Base-by-base conservation (phyloP, 805 yeast genomes). In the Candida ficus region DNA sequence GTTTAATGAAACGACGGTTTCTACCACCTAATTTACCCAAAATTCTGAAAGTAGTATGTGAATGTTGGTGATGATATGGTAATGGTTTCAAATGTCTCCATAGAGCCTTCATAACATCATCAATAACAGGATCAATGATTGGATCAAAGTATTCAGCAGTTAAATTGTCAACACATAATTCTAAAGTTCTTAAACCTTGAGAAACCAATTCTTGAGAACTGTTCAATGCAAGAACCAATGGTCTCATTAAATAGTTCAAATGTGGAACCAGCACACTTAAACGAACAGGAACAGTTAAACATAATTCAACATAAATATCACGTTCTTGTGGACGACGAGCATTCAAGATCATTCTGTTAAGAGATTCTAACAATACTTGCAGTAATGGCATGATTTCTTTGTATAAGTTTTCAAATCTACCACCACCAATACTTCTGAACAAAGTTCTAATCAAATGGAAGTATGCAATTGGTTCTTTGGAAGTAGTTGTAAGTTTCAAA, bases 61-160 rank as follows among this genome's bases (percentile, higher is more conserved):
- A 83, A 50, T 90, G 96, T 49, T 88, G 95, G 52, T 93, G 98
- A 50, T 85, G 87, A 58, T 88, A 89, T 0, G 99, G 98, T 27
- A 90, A 73, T 2, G 99, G 99, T 53, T 80, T 80, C 49, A 93
- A 63, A 52, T 91, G 93, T 46, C 77, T 81, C 91, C 96, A 93
- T 26, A 93, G 68, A 0, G 97, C 95, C 29, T 83, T 80, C 87
- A 90, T 85, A 2, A 95, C 89, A 51, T 93, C 97, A 45, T 86
- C 95, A 39, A 91, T 80, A 2, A 90, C 97, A 0, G 99, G 98
- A 56, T 90, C 97, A 45, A 93, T 80, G 57, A 93, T 90, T 3
- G 99, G 98, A 54, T 93, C 99, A 61, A 93, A 89, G 60, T 90
- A 93, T 49, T 90, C 95, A 0, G 98, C 95, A 0, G 98, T 95